Conservation (phyloP, 352 stramenopile species). For the Phytophthora gonapodyides region DNA sequence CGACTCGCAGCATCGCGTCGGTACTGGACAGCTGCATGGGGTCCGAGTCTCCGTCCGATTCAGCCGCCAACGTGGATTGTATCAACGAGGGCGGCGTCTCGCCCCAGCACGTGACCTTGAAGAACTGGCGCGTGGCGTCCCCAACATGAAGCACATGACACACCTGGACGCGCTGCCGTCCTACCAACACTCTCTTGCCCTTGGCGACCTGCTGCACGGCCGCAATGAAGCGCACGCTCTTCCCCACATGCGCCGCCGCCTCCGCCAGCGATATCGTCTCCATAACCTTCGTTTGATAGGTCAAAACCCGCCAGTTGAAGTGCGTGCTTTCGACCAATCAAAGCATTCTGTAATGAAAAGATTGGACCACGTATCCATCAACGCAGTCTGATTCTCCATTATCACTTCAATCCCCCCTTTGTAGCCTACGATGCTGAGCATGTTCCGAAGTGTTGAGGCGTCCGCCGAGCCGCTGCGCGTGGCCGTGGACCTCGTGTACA, state of each 20-base stretch:
- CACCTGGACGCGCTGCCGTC: conserved; percentile 33
- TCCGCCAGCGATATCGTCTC: conserved; percentile 28
- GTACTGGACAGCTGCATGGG: conserved; percentile 28
- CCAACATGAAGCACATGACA: conserved; percentile 58
- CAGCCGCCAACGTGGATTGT: conserved; percentile 2
- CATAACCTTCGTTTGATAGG: conserved; percentile 17
- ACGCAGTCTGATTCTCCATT: conserved; percentile 26
- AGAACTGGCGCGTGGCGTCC: conserved; percentile 51
- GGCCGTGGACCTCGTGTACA: conserved; percentile 44
- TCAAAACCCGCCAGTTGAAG: conserved; percentile 29
- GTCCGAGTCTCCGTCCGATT: conserved; percentile 26
- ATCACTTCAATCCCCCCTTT: conserved; percentile 24
- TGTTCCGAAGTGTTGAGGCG: conserved; percentile 17
- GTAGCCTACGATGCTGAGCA: conserved; percentile 8
- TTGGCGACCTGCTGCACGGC: conserved; percentile 53
- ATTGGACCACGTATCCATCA: neutral
- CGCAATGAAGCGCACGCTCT: conserved; percentile 49
- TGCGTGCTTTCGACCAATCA: conserved; percentile 24
- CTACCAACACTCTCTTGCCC: conserved; percentile 37
- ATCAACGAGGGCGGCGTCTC: conserved; percentile 46
- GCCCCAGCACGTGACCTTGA: conserved; percentile 61
- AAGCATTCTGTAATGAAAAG: neutral
- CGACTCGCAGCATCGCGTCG: conserved; percentile 44
- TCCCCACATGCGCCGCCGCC: conserved; percentile 28
- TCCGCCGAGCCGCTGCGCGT: conserved; percentile 13